Evolutionary conservation across 306 rosid species (phyloP), one percentile per base, ranked within the genome.

Genomic region (Vachellia collinsii): DNA sequence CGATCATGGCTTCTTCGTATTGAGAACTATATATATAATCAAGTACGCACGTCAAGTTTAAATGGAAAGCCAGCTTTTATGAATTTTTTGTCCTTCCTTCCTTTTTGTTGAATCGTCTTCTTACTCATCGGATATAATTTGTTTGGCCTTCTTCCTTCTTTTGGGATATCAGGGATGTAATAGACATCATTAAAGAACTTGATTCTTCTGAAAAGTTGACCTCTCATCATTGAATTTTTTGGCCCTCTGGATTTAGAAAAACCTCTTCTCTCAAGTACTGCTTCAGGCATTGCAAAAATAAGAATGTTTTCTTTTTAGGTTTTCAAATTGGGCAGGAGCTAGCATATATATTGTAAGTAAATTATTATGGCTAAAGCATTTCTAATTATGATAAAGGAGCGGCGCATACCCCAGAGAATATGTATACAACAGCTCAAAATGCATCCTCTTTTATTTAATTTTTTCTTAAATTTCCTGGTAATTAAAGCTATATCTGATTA

Each of bases 1-100:
- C 73, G 13, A 16, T 79, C 6, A 36, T 65, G 23, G 19, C 39
- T 80, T 70, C 74, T 70, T 73, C 86, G 73, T 73, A 82, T 82
- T 88, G 70, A 75, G 79, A 68, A 76, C 80, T 81, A 79, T 83
- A 83, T 78, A 77, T 78, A 77, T 71, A 80, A 41, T 68, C 25
- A 68, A 66, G 74, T 50, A 48, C 50, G 11, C 70, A 48, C 59
- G 5, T 75, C 81, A 25, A 67, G 20, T 77, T 84, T 70, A 41
- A 83, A 74, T 77, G 78, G 86, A 79, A 80, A 73, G 62, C 80
- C 82, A 74, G 51, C 41, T 37, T 78, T 41, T 29, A 29, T 29
- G 34, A 29, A 29, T 29, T 29, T 29, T 29, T 29, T 29, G n/a
- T 29, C 34, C 34, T 29, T 29, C 34, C 34, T 29, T 19, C 7